Conservation (phyloP, 345 rosid species). For the Corchorus capsularis region DNA sequence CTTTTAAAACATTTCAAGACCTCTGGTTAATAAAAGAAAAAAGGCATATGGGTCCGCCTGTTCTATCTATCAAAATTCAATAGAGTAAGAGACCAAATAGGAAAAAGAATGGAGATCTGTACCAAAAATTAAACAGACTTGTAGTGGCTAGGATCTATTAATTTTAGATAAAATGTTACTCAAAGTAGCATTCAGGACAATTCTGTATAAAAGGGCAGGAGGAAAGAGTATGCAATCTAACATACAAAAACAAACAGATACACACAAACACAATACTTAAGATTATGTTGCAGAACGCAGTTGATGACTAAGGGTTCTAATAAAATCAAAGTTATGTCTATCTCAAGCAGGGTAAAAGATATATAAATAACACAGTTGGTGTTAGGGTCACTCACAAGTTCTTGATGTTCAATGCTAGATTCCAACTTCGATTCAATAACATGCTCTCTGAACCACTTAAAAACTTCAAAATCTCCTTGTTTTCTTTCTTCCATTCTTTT, state of each 20-base stretch:
- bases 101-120: neutral
- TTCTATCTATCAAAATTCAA: neutral
- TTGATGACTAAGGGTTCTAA: neutral
- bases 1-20: neutral
- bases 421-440: constrained; percentile 78
- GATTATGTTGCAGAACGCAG: neutral
- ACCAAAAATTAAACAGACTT: constrained; percentile 1
- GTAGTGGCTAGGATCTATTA: neutral
- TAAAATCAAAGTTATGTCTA: neutral
- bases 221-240: constrained; percentile 1
- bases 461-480: constrained; percentile 51
- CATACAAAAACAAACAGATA: neutral
- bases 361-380: constrained; percentile 14
- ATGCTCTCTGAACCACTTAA: constrained; percentile 73
- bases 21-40: neutral
- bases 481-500: constrained; percentile 76
- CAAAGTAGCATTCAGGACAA: neutral
- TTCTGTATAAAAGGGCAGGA: neutral
- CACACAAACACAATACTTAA: neutral
- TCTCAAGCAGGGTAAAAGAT: neutral
- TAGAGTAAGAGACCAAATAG: neutral
- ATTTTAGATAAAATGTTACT: neutral
- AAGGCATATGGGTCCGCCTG: neutral
- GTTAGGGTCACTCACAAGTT: constrained; percentile 62
- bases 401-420: constrained; percentile 69